phyloP scores from a whole-genome alignment of 1,284 basidiomycete genomes.

The Tylopilus sp. region DNA sequence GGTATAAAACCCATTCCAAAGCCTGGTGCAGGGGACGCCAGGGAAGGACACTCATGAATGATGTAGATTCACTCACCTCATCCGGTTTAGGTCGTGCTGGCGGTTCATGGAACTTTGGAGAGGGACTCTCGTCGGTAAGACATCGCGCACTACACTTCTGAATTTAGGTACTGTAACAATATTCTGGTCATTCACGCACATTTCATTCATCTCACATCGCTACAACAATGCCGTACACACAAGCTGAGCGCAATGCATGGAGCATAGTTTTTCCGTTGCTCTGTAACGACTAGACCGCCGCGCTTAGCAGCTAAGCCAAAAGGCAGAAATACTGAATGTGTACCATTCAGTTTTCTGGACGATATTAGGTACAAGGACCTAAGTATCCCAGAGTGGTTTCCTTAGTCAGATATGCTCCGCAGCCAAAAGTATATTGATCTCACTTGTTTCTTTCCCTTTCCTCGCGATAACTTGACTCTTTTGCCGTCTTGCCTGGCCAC shows the following conservation, averaged over 20 bases:
- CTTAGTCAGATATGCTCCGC: neutral
- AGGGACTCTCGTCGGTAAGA: no score
- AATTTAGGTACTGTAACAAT: no score
- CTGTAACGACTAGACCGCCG: no score
- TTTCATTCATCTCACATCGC: neutral
- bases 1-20: constrained; percentile 3
- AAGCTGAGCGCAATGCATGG: neutral
- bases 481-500: no score
- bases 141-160: neutral
- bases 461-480: no score
- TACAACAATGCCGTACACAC: neutral
- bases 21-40: neutral
- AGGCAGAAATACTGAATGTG: no score
- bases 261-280: no score
- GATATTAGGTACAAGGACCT: no score
- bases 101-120: no score
- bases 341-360: no score
- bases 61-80: neutral
- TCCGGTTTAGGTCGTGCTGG: constrained; percentile 11
- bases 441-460: neutral
- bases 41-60: neutral
- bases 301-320: no score
- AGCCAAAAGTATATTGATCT: neutral
- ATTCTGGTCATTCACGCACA: neutral
- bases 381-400: no score